phyloP scores from a whole-genome alignment of 106 monocot species.

The Iris macrosiphon region DNA sequence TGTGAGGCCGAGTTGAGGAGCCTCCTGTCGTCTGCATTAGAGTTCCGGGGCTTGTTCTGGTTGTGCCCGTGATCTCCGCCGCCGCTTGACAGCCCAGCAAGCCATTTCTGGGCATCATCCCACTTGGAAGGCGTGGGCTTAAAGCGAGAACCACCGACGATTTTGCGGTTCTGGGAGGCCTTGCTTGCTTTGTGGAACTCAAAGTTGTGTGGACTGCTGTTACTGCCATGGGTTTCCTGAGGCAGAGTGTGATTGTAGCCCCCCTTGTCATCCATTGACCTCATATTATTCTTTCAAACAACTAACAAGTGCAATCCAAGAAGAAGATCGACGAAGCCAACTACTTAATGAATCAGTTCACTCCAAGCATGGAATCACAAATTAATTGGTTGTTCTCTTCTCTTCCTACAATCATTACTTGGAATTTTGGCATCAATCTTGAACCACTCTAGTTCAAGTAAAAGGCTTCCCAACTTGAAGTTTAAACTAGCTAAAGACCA shows the following conservation, averaged over 20 bases:
- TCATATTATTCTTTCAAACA: conserved; percentile 18
- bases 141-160: conserved; percentile 19
- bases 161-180: conserved; percentile 26
- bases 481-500: too few relatives aligned
- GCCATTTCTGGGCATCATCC: conserved; percentile 95
- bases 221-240: conserved; percentile 4
- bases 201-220: conserved; percentile 19
- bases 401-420: too few relatives aligned
- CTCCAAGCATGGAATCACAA: neutral
- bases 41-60: conserved; percentile 56
- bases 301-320: neutral
- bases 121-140: conserved; percentile 83
- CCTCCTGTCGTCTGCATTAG: conserved; percentile 66
- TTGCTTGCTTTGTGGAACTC: conserved; percentile 36
- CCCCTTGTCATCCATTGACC: conserved; percentile 36
- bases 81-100: conserved; percentile 35
- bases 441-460: too few relatives aligned
- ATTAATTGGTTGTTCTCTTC: too few relatives aligned
- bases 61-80: conserved; percentile 1
- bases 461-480: too few relatives aligned
- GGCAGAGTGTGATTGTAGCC: conserved; percentile 16
- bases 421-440: too few relatives aligned
- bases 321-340: neutral
- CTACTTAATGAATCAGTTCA: neutral
- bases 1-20: conserved; percentile 42